A percentile compares a stretch with the other conserved stretches of the same genome.
Conservation (phyloP, 2,329 filamentous ascomycete genomes). For the Colletotrichum melonis region DNA sequence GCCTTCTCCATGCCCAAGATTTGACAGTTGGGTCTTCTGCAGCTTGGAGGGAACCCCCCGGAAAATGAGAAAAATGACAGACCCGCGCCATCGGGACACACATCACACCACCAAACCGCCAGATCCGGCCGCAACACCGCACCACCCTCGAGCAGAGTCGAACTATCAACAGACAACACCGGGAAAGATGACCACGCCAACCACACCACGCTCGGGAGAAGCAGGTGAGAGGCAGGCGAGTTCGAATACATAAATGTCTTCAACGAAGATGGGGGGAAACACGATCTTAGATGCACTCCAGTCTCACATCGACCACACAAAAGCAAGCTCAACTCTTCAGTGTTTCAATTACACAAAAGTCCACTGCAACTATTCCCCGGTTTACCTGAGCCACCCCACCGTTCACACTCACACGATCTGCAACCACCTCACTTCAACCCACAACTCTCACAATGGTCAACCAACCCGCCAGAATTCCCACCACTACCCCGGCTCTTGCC, state of each 20-base stretch:
- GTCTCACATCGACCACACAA: constrained; percentile 28
- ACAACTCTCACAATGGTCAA: constrained; percentile 27
- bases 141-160: constrained; percentile 28
- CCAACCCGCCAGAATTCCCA: constrained; percentile 28
- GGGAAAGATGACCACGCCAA: background rate
- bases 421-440: background rate
- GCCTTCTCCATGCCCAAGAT: background rate
- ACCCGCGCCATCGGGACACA: constrained; percentile 24
- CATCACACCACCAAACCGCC: constrained; percentile 34
- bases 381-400: background rate
- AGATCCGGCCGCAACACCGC: constrained; percentile 22
- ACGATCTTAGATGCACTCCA: constrained; percentile 25
- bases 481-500: constrained; percentile 21
- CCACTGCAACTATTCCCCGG: background rate
- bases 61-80: background rate
- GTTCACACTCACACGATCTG: background rate
- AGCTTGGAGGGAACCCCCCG: background rate
- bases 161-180: constrained; percentile 22
- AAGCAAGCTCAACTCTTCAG: constrained; percentile 10
- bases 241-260: constrained; percentile 21
- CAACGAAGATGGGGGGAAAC: background rate
- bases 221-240: constrained; percentile 18
- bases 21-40: background rate
- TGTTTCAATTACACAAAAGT: constrained; percentile 4
- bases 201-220: constrained; percentile 28